Base-by-base conservation (phyloP, 495 filamentous ascomycete genomes). In the Hypoxylon crocopeplum region DNA sequence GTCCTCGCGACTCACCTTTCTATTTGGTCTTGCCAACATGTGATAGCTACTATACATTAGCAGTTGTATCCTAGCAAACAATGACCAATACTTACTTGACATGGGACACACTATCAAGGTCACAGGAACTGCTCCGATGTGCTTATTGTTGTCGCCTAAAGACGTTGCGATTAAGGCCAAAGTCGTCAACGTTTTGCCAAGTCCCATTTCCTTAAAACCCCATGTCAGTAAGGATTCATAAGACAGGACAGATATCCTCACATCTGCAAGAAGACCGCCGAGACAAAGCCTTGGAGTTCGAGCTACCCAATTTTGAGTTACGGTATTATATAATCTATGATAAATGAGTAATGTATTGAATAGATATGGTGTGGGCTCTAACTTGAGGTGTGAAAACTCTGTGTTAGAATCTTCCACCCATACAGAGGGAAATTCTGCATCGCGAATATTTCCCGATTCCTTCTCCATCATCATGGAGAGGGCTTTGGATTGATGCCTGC, bases 1-100 rank as follows among this genome's bases (percentile, higher is more conserved):
- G 53, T 12, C n/a, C 22, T 34, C 22, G 15, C 12, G 0, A 46
- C 70, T 46, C 25, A 69, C 70, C 22, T 47, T 16, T 62, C 16
- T 20, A 73, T 71, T 21, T 73, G 67, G 3, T 62, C 46, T 30
- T 63, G 19, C 71, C 71, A 73, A 17, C 53, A 48, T 7, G 67
- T 63, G 36, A 72, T 66, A 20, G 40, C 56, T 59, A 41, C 13
- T 2, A 2, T 22, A 34, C 2, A 21, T 42, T 40, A 39, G 17
- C 1, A 10, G 4, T 15, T 55, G 12, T 19, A 12, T 0, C 19
- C 15, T 1, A 25, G 13, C 10, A 11, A n/a, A 15, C 1, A 27
- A 8, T 16, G 6, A 13, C 1, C 7, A 22, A 16, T 15, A 36
- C 56, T 37, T 27, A 59, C 56, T 53, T 20, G 56, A 37, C 48